Base-by-base conservation (phyloP, 371 early-diverging fungal species). In the Cokeromyces recurvatus region DNA sequence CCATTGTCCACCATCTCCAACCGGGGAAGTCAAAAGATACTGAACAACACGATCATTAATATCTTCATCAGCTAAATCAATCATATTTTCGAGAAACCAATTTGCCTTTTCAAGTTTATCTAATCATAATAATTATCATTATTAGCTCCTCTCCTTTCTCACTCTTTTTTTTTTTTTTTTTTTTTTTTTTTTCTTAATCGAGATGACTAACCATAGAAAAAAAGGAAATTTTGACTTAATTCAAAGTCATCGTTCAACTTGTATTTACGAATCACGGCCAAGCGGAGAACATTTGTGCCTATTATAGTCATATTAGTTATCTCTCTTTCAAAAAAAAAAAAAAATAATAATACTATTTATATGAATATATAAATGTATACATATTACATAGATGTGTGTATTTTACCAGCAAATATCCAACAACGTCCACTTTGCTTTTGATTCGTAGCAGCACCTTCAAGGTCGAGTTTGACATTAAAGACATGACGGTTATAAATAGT, bases 381-480 rank as follows among this genome's bases (percentile, higher is more conserved):
- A n/a, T n/a, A n/a, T n/a, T n/a, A n/a, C n/a, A n/a, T n/a, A n/a
- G n/a, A n/a, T n/a, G n/a, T n/a, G n/a, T n/a, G n/a, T n/a, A n/a
- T n/a, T 82, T 81, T 62, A 41, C 84, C 89, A 16, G 91, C 91
- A 74, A 90, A 90, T 31, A 90, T 54, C 91, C 91, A 90, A 73
- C 91, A 90, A 14, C 91, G 79, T 15, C 91, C 91, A n/a, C 82
- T 81, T 53, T 69, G 68, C 55, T 81, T 81, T 64, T 90, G 91
- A 67, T 90, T 82, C 17, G 91, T 90, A 32, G 82, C 80, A 38
- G 63, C 52, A 32, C 76, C 77, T 58, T 86, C 86, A 7, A 70
- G 32, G 5, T 78, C 77, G 24, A 85, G 57, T 49, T 82, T 81
- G 47, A 79, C 75, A 37, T 79, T 80, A 52, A 81, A 85, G 14